Evolutionary conservation across 1,284 basidiomycete species (phyloP).

Genomic region (Chondrostereum purpureum): DNA sequence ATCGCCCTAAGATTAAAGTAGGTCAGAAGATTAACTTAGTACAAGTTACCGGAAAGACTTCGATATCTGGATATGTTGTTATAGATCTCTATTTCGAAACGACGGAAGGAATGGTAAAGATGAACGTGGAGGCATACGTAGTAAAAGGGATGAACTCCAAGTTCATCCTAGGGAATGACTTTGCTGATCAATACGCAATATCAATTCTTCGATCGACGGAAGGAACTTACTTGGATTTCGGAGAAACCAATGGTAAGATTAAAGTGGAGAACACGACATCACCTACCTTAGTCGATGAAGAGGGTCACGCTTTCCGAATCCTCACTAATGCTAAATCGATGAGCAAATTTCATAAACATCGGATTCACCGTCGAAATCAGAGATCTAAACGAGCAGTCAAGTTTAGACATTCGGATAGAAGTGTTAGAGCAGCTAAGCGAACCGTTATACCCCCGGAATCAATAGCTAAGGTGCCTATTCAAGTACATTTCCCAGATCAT

Average conservation of each 20-base stretch:
- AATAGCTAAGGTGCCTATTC: neutral
- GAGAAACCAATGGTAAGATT: slow-evolving; percentile 14
- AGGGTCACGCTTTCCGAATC: slow-evolving; percentile 14
- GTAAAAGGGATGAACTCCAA: slow-evolving; percentile 19
- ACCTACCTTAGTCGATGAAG: slow-evolving; percentile 3
- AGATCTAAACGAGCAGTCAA: neutral
- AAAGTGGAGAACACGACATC: slow-evolving; percentile 9
- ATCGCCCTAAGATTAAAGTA: slow-evolving; percentile 10
- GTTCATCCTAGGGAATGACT: slow-evolving; percentile 25
- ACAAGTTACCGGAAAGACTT: slow-evolving; percentile 20
- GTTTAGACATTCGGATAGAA: neutral
- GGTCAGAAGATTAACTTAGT: slow-evolving; percentile 20
- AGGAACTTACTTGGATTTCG: slow-evolving; percentile 16
- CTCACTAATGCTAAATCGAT: neutral
- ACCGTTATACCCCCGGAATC: slow-evolving; percentile 13
- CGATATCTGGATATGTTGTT: slow-evolving; percentile 20
- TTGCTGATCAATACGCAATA: slow-evolving; percentile 22
- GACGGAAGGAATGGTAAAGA: slow-evolving; percentile 17
- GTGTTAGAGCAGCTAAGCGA: slow-evolving; percentile 2
- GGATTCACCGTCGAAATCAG: slow-evolving; percentile 5
- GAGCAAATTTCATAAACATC: neutral
- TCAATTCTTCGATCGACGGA: slow-evolving; percentile 18
- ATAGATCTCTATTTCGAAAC: slow-evolving; percentile 20
- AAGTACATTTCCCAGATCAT: neutral
- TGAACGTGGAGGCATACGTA: slow-evolving; percentile 23